Conservation (phyloP, 1,284 basidiomycete species). For the Ustilago tritici region DNA sequence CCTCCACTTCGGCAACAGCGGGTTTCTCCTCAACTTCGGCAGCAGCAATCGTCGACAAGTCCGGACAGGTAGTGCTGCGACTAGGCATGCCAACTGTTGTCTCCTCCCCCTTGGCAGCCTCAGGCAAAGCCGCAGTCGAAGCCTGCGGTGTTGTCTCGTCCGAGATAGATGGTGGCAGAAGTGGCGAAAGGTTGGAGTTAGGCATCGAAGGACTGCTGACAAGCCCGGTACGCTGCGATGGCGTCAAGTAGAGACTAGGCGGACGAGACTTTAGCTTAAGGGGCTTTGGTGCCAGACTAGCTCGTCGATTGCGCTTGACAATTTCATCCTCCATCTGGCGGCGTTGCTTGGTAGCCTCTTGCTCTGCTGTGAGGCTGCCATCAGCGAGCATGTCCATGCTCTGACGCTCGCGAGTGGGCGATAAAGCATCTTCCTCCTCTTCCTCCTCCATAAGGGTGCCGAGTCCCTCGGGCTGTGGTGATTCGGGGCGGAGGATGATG, state of each 20-base stretch:
- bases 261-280: conserved; percentile 65
- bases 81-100: conserved; percentile 15
- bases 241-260: conserved; percentile 57
- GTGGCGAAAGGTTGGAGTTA: conserved; percentile 31
- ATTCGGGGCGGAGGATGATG: conserved; percentile 43
- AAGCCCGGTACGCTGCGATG: conserved; percentile 29
- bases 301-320: conserved; percentile 54
- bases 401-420: conserved; percentile 46
- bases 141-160: conserved; percentile 34
- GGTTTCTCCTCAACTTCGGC: conserved; percentile 1
- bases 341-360: conserved; percentile 40
- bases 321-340: conserved; percentile 53
- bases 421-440: conserved; percentile 58
- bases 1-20: neutral
- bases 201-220: conserved; percentile 48
- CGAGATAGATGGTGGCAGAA: conserved; percentile 12
- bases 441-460: conserved; percentile 64
- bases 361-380: conserved; percentile 16
- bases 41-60: conserved; percentile 8
- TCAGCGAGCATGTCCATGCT: conserved; percentile 41
- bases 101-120: conserved; percentile 15
- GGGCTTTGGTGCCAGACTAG: conserved; percentile 57
- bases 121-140: conserved; percentile 10
- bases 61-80: conserved; percentile 40
- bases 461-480: conserved; percentile 52